A percentile compares a stretch with the other conserved stretches of the same genome.
These are phyloP conservation scores for Colletotrichum sp. DNA, from an alignment of 2,329 filamentous ascomycete genomes.

Conservation along the genomic window DNA sequence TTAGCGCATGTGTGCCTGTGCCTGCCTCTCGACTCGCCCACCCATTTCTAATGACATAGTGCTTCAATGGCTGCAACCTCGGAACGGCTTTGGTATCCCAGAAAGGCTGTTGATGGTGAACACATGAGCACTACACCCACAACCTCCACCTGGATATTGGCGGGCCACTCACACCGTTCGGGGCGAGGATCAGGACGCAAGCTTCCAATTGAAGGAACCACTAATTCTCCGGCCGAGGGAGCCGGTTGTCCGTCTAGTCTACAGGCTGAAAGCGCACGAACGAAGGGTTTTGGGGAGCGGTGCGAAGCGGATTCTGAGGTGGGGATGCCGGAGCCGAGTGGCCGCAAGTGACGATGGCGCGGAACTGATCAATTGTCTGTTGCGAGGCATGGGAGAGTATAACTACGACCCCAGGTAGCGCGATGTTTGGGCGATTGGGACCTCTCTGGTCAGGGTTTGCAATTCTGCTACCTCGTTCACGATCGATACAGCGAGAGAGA, in stretches of 20 bases:
- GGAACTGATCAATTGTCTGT: neutral
- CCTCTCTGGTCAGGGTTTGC: neutral
- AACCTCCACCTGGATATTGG: neutral
- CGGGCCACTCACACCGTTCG: neutral
- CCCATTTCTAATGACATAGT: neutral
- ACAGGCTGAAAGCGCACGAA: neutral
- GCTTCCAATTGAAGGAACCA: slow-evolving; percentile 5
- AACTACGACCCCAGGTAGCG: neutral
- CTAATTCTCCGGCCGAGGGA: neutral
- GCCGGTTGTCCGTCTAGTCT: neutral
- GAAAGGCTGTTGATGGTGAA: neutral
- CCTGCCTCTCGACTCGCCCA: neutral
- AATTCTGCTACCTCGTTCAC: neutral
- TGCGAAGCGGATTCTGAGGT: neutral
- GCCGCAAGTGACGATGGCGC: neutral
- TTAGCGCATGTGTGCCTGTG: neutral
- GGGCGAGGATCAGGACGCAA: neutral
- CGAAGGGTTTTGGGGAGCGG: neutral
- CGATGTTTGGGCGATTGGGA: neutral
- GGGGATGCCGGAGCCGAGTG: slow-evolving; percentile 5
- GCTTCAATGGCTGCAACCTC: neutral
- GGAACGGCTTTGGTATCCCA: neutral
- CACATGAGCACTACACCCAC: neutral
- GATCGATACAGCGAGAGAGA: neutral
- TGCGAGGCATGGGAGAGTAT: neutral